Evolutionary conservation across 352 stramenopile species (phyloP), one percentile per base, ranked within the genome.

Genomic region (Globisporangium irregulare): DNA sequence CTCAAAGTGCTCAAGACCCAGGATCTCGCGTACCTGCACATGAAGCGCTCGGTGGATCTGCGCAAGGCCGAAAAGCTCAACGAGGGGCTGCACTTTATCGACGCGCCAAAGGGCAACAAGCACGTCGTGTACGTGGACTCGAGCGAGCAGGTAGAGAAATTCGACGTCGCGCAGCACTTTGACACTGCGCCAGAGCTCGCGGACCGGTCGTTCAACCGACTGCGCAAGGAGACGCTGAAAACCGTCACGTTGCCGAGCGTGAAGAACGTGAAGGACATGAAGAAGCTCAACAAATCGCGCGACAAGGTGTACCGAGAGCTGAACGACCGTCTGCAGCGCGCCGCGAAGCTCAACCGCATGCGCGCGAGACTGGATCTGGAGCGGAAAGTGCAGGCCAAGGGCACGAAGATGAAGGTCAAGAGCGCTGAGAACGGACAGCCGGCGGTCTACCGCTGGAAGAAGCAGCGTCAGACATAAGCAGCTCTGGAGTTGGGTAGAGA

Each of bases 121-220:
- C 97, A 99, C 78, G 98, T 84, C 18, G 75, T 99, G 1, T 99
- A 99, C 76, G 89, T 99, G 7, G 93, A 98, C 57, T 81, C 81
- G 9, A 73, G 86, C 6, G 59, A 90, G 32, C 69, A 97, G 43
- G 72, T 93, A 1, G 66, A 96, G 24, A 29, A 73, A 3, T 99
- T 99, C 71, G 87, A 99, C 70, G 80, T 90, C 24, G 92, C 94
- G 0, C 63, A 85, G 66, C 94, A 99, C 79, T 99, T 99, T 67
- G 86, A 95, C 70, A 96, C 89, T 54, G 78, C 78, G 32, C 82
- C 87, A 2, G 89, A 93, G 59, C 80, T 95, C 18, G 84, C 62
- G 24, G 76, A 90, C 55, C 76, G 86, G 36, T 76, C 84, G 36
- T 94, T 84, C 68, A 96, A 96, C 66, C 87, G 89, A 9, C 58